phyloP scores from a whole-genome alignment of 225 moss, liverwort and hornwort genomes.

The Ulota crispa region DNA sequence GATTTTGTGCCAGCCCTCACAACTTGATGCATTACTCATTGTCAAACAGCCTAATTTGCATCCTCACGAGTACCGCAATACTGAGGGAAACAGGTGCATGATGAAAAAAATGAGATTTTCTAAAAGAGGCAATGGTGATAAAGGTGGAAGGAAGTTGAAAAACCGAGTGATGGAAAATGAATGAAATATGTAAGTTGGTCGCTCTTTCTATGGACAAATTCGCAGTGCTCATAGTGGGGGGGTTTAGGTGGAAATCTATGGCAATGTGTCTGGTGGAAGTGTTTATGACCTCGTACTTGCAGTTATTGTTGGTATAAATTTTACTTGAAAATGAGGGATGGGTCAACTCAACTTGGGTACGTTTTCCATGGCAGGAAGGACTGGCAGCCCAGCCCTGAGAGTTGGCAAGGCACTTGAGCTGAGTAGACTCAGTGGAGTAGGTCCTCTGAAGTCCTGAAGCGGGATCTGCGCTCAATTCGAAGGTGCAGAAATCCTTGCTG shows the following conservation, averaged over 20 bases:
- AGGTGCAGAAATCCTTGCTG: slow-evolving; percentile 22
- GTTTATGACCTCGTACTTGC: slow-evolving; percentile 6
- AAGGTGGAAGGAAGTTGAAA: slow-evolving; percentile 8
- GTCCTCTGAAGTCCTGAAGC: slow-evolving; percentile 33
- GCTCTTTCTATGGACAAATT: background rate
- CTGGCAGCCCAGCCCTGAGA: too few relatives aligned
- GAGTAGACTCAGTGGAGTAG: slow-evolving; percentile 8
- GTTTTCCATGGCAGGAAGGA: background rate
- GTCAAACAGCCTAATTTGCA: background rate
- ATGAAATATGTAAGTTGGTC: background rate
- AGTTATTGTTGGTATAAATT: background rate
- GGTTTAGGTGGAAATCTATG: slow-evolving; percentile 17
- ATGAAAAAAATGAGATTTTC: background rate
- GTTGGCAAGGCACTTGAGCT: slow-evolving; percentile 19
- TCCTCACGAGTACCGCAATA: background rate
- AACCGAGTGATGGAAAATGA: background rate
- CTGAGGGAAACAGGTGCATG: background rate
- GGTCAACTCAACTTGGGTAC: slow-evolving; percentile 30
- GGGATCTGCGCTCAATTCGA: slow-evolving; percentile 19
- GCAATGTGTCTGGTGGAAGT: slow-evolving; percentile 15
- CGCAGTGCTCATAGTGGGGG: background rate
- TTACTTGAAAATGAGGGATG: background rate
- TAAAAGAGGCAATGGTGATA: background rate
- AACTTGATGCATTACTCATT: slow-evolving; percentile 1
- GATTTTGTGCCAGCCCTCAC: slow-evolving; percentile 4